Base-by-base conservation (phyloP, 495 filamentous ascomycete genomes). In the Peziza echinospora region DNA sequence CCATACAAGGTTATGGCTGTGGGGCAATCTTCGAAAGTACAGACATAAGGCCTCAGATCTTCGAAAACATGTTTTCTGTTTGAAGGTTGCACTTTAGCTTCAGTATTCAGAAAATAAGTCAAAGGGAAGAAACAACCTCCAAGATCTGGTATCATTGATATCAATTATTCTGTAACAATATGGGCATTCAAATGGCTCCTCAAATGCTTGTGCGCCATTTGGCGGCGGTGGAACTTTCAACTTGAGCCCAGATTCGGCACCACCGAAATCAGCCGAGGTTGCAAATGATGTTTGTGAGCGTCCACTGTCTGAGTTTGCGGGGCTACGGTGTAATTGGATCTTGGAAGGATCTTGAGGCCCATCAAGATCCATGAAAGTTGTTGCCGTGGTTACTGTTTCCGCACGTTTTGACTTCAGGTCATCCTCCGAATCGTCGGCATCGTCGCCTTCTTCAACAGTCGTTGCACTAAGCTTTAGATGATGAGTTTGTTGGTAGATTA, bases 41-140 rank as follows among this genome's bases (percentile, higher is more conserved):
- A 60, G 22, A 60, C 37, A 41, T 60, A 60, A 34, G 57, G 57
- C 13, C 43, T 47, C 7, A 60, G 46, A 30, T 60, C 56, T 24
- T 39, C 44, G 13, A 56, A 54, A 17, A 60, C 57, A 21, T 60
- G 57, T 43, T 51, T 49, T 21, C 53, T 57, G 34, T 10, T n/a
- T 11, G 30, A 7, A 0, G 6, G 6, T 37, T 6, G 13, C 19
- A 37, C 13, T 37, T 13, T 13, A 37, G 30, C 30, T 7, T 37
- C 19, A 2, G 3, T n/a, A n/a, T n/a, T n/a, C n/a, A n/a, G n/a
- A n/a, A n/a, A n/a, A n/a, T n/a, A n/a, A n/a, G n/a, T 37, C 3
- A 37, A 37, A n/a, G n/a, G n/a, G n/a, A 37, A 37, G 3, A 13
- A 37, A 13, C 3, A 7, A 4, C 13, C 30, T n/a, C 26, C 8